Percentiles rank a stretch among this genome's conserved stretches.
These are phyloP conservation scores for Nakazawaea populi DNA, from an alignment of 805 yeast species.

Conservation along the genomic window DNA sequence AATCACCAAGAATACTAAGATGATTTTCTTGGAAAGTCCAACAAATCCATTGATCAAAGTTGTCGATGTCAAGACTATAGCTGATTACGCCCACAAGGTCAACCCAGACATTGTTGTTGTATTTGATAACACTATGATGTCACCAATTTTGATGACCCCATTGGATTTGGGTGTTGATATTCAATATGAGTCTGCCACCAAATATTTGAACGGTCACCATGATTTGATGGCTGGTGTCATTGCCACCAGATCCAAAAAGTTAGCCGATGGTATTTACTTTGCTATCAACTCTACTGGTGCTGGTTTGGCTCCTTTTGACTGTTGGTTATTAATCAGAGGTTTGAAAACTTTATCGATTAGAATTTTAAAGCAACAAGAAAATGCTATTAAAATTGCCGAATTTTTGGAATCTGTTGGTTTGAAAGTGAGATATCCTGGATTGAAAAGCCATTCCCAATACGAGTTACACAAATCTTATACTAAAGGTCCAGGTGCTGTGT, in stretches of 20 bases:
- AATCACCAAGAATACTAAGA: conserved; percentile 52
- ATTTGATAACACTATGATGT: conserved; percentile 96
- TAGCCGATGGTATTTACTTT: conserved; percentile 67
- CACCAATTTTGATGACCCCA: conserved; percentile 82
- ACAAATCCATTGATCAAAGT: conserved; percentile 91
- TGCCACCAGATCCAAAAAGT: conserved; percentile 56
- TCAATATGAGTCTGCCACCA: conserved; percentile 91
- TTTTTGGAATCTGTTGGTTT: conserved; percentile 66
- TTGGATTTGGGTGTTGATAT: conserved; percentile 84
- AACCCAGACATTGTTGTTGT: conserved; percentile 70
- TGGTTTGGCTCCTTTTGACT: conserved; percentile 89
- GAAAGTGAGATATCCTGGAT: conserved; percentile 82
- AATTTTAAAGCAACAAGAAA: conserved; percentile 81
- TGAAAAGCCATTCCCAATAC: conserved; percentile 74
- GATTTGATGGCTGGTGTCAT: conserved; percentile 95
- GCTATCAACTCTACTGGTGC: conserved; percentile 88
- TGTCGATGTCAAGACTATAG: conserved; percentile 67
- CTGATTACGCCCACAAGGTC: conserved; percentile 57
- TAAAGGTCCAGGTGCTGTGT: conserved; percentile 84
- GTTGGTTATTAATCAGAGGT: conserved; percentile 85
- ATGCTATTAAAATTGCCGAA: conserved; percentile 69
- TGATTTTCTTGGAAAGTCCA: conserved; percentile 86
- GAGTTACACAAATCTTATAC: conserved; percentile 73
- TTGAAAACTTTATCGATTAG: conserved; percentile 83
- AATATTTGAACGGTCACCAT: conserved; percentile 90